Percentiles rank a stretch among this genome's conserved stretches.
phyloP scores from a whole-genome alignment of 164 flowering plant genomes.

The Aristolochia californica region DNA sequence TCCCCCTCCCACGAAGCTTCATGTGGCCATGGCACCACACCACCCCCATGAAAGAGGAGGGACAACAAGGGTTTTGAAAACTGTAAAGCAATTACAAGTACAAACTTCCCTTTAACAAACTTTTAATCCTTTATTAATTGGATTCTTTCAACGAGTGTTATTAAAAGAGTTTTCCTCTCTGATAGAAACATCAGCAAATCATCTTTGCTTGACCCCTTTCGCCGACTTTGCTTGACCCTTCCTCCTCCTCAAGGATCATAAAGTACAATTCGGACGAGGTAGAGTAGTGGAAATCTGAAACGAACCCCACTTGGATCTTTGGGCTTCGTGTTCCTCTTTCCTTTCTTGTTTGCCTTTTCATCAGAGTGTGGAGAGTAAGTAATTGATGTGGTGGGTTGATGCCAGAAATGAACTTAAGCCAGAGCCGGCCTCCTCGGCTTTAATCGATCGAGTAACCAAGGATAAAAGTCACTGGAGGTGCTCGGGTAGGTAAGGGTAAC shows the following conservation, averaged over 20 bases:
- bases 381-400: background rate
- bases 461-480: no score
- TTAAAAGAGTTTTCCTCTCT: no score
- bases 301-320: slow-evolving; percentile 19
- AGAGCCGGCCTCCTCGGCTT: background rate
- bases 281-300: slow-evolving; percentile 27
- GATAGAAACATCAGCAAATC: no score
- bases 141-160: background rate
- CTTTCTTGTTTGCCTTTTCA: background rate
- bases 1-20: no score
- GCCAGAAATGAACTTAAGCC: background rate
- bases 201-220: no score
- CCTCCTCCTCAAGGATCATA: slow-evolving; percentile 19
- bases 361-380: background rate
- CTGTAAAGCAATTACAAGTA: slow-evolving; percentile 2
- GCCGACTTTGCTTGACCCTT: slow-evolving; percentile 31
- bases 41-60: background rate
- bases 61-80: no score
- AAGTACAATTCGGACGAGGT: slow-evolving; percentile 4
- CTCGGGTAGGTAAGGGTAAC: no score
- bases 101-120: slow-evolving; percentile 1
- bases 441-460: background rate
- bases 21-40: no score
- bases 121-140: background rate
- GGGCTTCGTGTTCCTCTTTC: background rate